Base-by-base conservation (phyloP, 2,329 filamentous ascomycete species). In the Atkinsonella hypoxylon region DNA sequence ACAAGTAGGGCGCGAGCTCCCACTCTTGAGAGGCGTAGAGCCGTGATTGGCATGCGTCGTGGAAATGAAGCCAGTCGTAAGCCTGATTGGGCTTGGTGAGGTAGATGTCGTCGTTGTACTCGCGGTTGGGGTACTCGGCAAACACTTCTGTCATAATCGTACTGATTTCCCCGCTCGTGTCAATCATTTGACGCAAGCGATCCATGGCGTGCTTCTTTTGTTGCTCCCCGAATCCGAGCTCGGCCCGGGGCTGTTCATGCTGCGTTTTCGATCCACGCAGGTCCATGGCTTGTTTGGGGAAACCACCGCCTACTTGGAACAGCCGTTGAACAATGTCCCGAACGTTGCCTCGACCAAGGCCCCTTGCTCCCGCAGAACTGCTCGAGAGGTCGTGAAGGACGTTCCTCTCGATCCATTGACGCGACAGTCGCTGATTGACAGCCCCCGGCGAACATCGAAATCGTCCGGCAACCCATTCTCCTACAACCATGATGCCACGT, bases 61-160 rank as follows among this genome's bases (percentile, higher is more conserved):
- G 87, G 67, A 98, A 97, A 65, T 94, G 76, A 50, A 98, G 78
- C 93, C 93, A 98, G 61, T 96, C 91, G 65, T 95, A 95, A 0
- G 88, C 88, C 64, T 78, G 72, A 57, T 85, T 82, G 0, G 94
- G 94, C 63, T 98, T 98, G 34, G 83, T 87, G 32, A 98, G 81
- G 58, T 88, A 85, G 1, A 83, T 85, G 66, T 98, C 93, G 64
- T 98, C 93, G 69, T 96, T 94, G 67, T 86, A 98, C 18, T 89
- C 83, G 58, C 89, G 87, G 41, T 81, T 82, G 0, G 91, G 89
- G 64, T 95, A 98, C 57, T 86, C 79, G 20, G 85, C 75, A 62
- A 96, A 95, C 59, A 94, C 84, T 55, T 97, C 87, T 17, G 81
- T 83, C 62, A 91, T 75, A 59, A 94, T 84, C 53, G 85, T 79